Evolutionary conservation across 768 basidiomycete genomes (phyloP), one percentile per base, ranked within the genome.

Genomic region (Amylocystis lapponica): DNA sequence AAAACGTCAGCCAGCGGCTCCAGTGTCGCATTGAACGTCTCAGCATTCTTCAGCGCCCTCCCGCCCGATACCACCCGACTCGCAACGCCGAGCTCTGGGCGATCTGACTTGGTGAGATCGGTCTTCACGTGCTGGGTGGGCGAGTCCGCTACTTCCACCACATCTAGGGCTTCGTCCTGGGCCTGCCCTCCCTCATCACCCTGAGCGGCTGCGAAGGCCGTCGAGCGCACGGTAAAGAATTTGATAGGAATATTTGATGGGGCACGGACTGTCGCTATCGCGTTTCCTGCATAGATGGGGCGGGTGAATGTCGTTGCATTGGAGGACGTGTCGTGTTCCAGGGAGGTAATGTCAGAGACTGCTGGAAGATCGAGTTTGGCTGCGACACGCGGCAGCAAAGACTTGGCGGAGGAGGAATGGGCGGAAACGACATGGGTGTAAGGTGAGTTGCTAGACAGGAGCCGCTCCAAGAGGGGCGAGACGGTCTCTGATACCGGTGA

Each of bases 231-330:
- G 30, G 95, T 96, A 67, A 98, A 91, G 63, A 99, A 81, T 63
- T 98, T 98, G 68, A 93, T 66, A 23, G 78, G 75, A 55, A 96
- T 74, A 39, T 76, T 75, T n/a, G 79, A 76, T 0, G 81, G 69
- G 0, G 86, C 87, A 46, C 83, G 81, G 52, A 99, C 83, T 32
- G 93, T 95, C 20, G 93, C 78, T 43, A 98, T 91, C 34, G 96
- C 96, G 58, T 98, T 98, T 37, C 96, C 96, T 19, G 96, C 96
- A 56, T 99, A 98, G 56, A 98, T 96, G 21, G 91, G 92, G 20
- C 95, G 86, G 4, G 86, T 82, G 62, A 94, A 98, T 1, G 81
- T 89, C 29, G 90, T 91, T 54, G 72, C 75, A 51, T 85, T 83
- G 26, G 80, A 78, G 3, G 81, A 63, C 22, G 65, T 43, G 55